Evolutionary conservation across 257 asterid genomes (phyloP), one percentile per base, ranked within the genome.

Genomic region (Lavandula angustifolia): DNA sequence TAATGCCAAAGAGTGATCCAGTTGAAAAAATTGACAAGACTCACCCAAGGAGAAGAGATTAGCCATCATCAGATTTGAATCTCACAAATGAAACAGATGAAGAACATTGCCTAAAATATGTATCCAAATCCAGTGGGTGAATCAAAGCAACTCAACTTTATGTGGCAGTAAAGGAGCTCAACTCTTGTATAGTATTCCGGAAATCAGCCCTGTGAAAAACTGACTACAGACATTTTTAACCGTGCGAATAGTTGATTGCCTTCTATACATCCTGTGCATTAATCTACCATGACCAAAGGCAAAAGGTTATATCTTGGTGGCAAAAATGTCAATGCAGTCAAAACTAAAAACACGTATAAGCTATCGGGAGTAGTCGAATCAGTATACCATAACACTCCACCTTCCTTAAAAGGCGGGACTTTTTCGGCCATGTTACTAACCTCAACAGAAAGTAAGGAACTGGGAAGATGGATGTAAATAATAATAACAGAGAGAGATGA

Each of bases 201-300:
- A 89, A 89, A 74, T 80, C 73, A n/a, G 81, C 75, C 50, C 96
- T 92, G 10, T 89, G 69, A 67, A 95, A 94, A 66, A 89, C 48
- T 8, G 96, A 73, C 96, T 80, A 3, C 85, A 82, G 73, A 85
- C 88, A 71, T 78, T 85, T 79, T 89, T 92, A 47, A 92, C 82
- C 54, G 80, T 81, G 40, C 49, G 57, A 43, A 86, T 86, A 53
- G 75, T 56, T 14, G 95, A 82, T 84, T 92, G 60, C 97, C 97
- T 83, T 89, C 96, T 87, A 92, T 50, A 29, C 99, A 97, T 94
- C 99, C 68, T 82, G 95, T 51, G 85, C 85, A 73, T 92, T 92
- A 71, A 73, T 78, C 99, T 92, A n/a, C n/a, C n/a, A n/a, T n/a
- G n/a, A n/a, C n/a, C n/a, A 59, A 13, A 13, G 53, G 40, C 44